phyloP scores from a whole-genome alignment of 257 asterid genomes.

The Cordia subcordata region DNA sequence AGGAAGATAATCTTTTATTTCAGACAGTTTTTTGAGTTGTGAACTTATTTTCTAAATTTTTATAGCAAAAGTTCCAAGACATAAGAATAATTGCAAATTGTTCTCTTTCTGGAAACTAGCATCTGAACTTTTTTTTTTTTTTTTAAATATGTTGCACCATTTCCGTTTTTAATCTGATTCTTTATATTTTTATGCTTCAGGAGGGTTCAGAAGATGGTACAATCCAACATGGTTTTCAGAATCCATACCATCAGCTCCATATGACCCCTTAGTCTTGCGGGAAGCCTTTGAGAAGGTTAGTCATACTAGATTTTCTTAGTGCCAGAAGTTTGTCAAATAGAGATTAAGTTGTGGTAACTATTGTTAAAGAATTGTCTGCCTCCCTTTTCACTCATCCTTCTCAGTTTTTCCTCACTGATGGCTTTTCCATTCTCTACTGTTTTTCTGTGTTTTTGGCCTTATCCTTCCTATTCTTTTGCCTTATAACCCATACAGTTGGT shows the following conservation, averaged over 20 bases:
- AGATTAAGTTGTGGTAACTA: background rate
- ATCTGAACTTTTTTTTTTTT: background rate
- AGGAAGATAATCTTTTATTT: no score
- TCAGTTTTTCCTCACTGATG: background rate
- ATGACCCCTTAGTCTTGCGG: slow-evolving; percentile 70
- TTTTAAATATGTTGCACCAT: background rate
- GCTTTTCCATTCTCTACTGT: background rate
- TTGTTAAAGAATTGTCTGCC: no score
- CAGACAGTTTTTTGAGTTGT: no score
- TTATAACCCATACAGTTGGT: background rate
- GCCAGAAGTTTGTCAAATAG: background rate
- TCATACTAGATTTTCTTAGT: no score
- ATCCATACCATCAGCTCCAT: slow-evolving; percentile 70
- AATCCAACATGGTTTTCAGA: slow-evolving; percentile 90
- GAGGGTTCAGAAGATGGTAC: slow-evolving; percentile 89
- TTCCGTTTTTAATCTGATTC: slow-evolving; percentile 2
- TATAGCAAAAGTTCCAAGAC: no score
- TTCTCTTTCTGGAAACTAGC: background rate
- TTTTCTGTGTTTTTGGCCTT: background rate
- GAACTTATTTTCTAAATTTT: no score
- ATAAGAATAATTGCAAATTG: no score
- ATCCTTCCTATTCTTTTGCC: background rate
- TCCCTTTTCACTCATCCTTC: background rate
- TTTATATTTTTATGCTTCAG: slow-evolving; percentile 37
- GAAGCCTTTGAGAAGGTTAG: slow-evolving; percentile 92